Evolutionary conservation across 2,329 filamentous ascomycete species (phyloP), one percentile per base, ranked within the genome.

Genomic region (Lasiodiplodia hormozganensis): DNA sequence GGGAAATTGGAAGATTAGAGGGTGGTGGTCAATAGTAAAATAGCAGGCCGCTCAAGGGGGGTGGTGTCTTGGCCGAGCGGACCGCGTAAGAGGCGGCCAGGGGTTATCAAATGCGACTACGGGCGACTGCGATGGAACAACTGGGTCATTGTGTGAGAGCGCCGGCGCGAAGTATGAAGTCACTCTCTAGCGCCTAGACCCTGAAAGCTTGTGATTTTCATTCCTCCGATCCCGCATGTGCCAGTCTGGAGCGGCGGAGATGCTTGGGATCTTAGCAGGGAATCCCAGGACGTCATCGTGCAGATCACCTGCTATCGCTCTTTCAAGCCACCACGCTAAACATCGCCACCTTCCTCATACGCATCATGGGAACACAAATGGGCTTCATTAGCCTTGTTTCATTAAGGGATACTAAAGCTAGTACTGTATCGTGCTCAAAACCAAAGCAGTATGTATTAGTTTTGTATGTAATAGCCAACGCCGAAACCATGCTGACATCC

Each of bases 81-180:
- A 66, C 43, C 43, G 65, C 65, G 65, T 67, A 49, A 67, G 65
- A 67, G 65, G 65, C 65, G 65, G 43, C 66, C 36, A 47, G 49
- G 28, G 58, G 58, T 25, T 60, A 47, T 21, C 34, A 36, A 47
- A 60, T 18, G 38, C 25, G 56, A 47, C 12, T 36, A 31, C 56
- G 38, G 31, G 56, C 56, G 31, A 21, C 56, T 40, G 36, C 28
- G 21, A 16, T 16, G n/a, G 23, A 16, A 54, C 52, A 8, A 21
- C 54, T 47, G 21, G 54, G 54, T 18, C 54, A 40, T 57, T 25
- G 34, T 57, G 54, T 4, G 18, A 40, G 18, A 38, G 31, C 31
- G 54, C 12, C 34, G 31, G n/a, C 31, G 28, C 21, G 28, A 10
- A 10, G 28, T 28, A 64, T 64, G 60, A 64, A 52, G 47, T 64